Base-by-base conservation (phyloP, 163 green algal genomes). In the Trebouxia gelatinosa region DNA sequence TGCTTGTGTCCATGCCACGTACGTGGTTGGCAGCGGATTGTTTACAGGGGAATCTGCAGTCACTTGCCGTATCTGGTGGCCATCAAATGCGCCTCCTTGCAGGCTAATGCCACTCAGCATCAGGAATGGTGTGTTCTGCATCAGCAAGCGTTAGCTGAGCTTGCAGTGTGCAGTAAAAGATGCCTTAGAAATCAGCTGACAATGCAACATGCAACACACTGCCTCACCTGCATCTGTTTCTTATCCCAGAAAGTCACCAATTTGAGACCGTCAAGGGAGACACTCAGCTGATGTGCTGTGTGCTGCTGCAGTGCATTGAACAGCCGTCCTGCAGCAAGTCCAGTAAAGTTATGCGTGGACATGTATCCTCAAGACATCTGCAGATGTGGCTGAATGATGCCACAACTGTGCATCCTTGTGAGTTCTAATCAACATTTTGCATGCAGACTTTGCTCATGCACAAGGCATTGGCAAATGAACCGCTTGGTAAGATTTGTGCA, bases 251-350 rank as follows among this genome's bases (percentile, higher is more conserved):
- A 83, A 29, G 86, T 92, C 32, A 84, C 80, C 39, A 94, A 76
- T 79, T 87, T 83, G 6, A 96, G 85, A 39, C 72, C 75, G 78
- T 92, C 86, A 66, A 94, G 85, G 23, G 85, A 54, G 28, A 82
- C 46, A 13, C 35, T 58, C 11, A 87, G 78, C 59, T 79, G 19
- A 28, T 89, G 83, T 0, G 88, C 86, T 1, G 82, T 85, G 46
- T 91, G 79, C 85, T 96, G 92, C 16, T 85, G 80, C 57, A 96
- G 80, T 29, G 92, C 90, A 77, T 90, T 94, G 1, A 96, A 66
- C 70, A 96, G 35, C 7, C 43, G 31, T 13, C 50, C 71, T 78
- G 71, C 71, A 68, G 34, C 62, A 50, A 13, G 3, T 28, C 26
- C 26, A 3, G 31, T 35, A 26, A 32, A 66, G 2, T 19, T 39